Conservation (phyloP, 495 filamentous ascomycete species). For the Talaromyces thailandensis region DNA sequence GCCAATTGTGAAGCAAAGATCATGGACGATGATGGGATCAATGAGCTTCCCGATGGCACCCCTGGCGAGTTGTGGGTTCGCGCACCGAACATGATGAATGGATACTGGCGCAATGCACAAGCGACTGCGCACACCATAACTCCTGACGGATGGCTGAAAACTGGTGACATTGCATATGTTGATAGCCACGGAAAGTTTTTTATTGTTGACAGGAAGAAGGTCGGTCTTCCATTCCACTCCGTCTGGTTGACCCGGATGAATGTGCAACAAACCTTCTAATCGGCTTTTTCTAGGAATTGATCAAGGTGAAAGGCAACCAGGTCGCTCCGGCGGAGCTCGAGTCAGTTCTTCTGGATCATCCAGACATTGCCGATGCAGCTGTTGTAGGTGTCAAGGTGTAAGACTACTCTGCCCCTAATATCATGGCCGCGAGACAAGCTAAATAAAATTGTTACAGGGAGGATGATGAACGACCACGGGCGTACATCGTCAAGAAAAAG, state of each 20-base stretch:
- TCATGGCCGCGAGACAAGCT: too few relatives aligned
- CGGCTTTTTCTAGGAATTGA: conserved; percentile 58
- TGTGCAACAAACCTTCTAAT: too few relatives aligned
- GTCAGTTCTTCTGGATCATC: conserved; percentile 31
- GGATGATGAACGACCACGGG: conserved; percentile 60
- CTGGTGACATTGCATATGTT: conserved; percentile 68
- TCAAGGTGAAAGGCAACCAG: conserved; percentile 69
- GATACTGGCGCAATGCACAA: conserved; percentile 66
- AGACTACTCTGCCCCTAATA: too few relatives aligned
- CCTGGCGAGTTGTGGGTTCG: too few relatives aligned
- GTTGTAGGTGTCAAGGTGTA: conserved; percentile 36
- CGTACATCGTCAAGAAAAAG: conserved; percentile 54
- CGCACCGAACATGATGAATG: too few relatives aligned
- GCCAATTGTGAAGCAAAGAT: too few relatives aligned
- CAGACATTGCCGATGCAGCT: conserved; percentile 25
- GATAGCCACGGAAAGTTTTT: conserved; percentile 44
- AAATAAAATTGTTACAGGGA: too few relatives aligned
- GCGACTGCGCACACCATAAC: conserved; percentile 65
- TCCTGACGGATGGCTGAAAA: conserved; percentile 78
- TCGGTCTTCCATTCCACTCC: too few relatives aligned
- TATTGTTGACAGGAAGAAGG: conserved; percentile 12
- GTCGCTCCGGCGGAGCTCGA: conserved; percentile 72
- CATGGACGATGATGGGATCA: too few relatives aligned
- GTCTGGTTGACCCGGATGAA: too few relatives aligned
- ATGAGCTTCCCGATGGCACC: too few relatives aligned